Base-by-base conservation (phyloP, 2,329 filamentous ascomycete genomes). In the Aspergillus felis region DNA sequence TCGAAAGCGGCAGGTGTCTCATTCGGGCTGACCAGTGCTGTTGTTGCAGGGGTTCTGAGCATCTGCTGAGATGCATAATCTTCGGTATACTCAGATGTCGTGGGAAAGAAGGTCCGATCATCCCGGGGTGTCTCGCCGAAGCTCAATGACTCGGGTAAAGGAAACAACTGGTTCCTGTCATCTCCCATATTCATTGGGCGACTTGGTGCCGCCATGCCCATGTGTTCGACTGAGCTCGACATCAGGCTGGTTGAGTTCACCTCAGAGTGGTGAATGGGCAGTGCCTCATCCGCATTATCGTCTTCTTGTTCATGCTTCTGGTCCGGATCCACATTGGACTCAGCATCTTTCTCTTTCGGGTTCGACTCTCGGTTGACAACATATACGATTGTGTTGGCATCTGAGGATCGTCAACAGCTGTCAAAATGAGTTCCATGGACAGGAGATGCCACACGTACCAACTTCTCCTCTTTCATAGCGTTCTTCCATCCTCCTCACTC, bases 391-490 rank as follows among this genome's bases (percentile, higher is more conserved):
- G 72, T 70, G 50, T 61, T 69, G 25, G 62, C 65, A 56, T 76
- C 74, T 76, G 28, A 47, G 24, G 5, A 6, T 14, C 5, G 44
- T 47, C 22, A 47, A 14, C 14, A 6, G 14, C 32, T 47, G 44
- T 47, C 10, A 8, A 25, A 14, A 22, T 25, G 20, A 10, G 0
- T 22, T 17, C 17, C 5, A 35, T 2, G 9, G 2, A 20, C 17
- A 4, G 2, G 20, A 41, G 20, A 20, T 20, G 14, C 17, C 2
- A 50, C 57, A 64, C 71, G 53, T 69, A 76, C 74, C 74, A 54
- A 76, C 68, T 70, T 78, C 75, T 27, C 74, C 70, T 29, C 71
- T 66, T 51, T 76, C 72, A 55, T 69, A 76, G 12, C 73, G 68
- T 60, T 76, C 75, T 59, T 78, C 74, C 63, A 75, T 62, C 57